phyloP scores from a whole-genome alignment of 1,139 yeast species.

The Yamadazyma dendronema region DNA sequence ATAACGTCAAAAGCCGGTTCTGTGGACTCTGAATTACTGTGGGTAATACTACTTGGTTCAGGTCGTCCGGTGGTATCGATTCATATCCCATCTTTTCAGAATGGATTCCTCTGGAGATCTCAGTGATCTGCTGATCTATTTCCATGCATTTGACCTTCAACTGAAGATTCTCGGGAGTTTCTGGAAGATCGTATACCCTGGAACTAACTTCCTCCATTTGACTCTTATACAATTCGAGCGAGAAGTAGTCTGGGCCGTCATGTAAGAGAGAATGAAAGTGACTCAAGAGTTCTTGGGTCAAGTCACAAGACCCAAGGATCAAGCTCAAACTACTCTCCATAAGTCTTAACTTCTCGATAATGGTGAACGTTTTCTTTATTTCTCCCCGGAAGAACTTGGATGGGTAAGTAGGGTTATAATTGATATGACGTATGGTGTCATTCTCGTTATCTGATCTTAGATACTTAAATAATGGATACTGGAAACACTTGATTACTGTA shows the following conservation, averaged over 20 bases:
- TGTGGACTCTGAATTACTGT: not conserved
- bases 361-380: conserved; percentile 4
- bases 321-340: conserved; percentile 4
- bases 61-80: too few relatives aligned
- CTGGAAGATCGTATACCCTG: not conserved
- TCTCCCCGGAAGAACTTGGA: conserved; percentile 15
- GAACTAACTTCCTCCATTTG: conserved; percentile 1
- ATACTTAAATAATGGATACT: conserved; percentile 13
- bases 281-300: conserved; percentile 6
- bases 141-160: not conserved
- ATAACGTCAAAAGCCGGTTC: not conserved
- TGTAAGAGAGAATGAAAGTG: conserved; percentile 5
- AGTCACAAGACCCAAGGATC: conserved; percentile 9
- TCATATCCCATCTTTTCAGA: not conserved
- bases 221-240: conserved; percentile 9
- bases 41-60: too few relatives aligned
- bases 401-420: conserved; percentile 7
- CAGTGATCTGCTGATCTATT: not conserved
- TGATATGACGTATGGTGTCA: not conserved
- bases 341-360: conserved; percentile 10
- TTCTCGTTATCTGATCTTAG: conserved; percentile 7
- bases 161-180: not conserved
- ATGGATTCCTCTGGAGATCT: not conserved
- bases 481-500: conserved; percentile 9
- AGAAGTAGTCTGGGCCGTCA: conserved; percentile 12